Base-by-base conservation (phyloP, 345 rosid species). In the Eucalyptus shirleyi region DNA sequence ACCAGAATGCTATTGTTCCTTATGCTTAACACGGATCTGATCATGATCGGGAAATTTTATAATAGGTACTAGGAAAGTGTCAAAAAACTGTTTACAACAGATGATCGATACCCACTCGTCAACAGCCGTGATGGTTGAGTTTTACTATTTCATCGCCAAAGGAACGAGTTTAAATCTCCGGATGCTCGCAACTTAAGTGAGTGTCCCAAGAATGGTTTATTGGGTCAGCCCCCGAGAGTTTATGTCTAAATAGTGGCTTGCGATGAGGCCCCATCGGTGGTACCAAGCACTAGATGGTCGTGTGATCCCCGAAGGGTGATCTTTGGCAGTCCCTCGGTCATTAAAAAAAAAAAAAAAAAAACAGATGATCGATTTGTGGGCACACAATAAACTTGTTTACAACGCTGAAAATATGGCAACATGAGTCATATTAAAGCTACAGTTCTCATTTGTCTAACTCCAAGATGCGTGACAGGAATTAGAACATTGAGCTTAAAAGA, bases 271-370 rank as follows among this genome's bases (percentile, higher is more conserved):
- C 47, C 4, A 45, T 9, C 19, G 53, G 21, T 16, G 8, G 8
- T 51, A 51, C 21, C 21, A 0, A 51, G 55, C 55, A 51, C 21
- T 0, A 6, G 55, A 51, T 7, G 55, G 21, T 51, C 8, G 21
- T 17, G 21, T 51, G 21, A 51, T 50, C 8, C 1, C 8, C 21
- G 7, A 50, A 15, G 1, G 19, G 19, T 50, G 53, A 16, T 50
- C 3, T 16, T 1, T 6, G 2, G 1, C 4, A 2, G 21, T 51
- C 21, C 55, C 55, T 6, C 21, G 2, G 4, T 51, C 21, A 51
- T 51, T 0, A n/a, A n/a, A n/a, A 34, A 34, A 50, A 17, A 16
- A 50, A 50, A 50, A 50, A 50, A 14, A 15, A 50, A 50, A 50
- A 50, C 1, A 50, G 6, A 50, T 59, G 67, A 59, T 62, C 30